phyloP scores from a whole-genome alignment of 2,329 filamentous ascomycete genomes.

The Sarocladium strictum region DNA sequence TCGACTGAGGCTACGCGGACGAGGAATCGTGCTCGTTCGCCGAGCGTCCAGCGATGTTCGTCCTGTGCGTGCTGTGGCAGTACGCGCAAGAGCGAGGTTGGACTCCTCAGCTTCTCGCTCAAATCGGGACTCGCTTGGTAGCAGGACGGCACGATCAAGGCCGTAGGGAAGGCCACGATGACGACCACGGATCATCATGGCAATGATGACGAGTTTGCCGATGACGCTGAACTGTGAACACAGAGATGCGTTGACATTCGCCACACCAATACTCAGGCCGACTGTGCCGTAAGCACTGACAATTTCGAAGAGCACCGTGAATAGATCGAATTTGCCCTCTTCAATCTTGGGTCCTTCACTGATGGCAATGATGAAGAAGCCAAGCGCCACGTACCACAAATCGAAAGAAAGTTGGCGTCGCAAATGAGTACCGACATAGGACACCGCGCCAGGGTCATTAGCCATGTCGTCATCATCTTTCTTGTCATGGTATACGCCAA shows the following conservation, averaged over 20 bases:
- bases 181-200: slow-evolving; percentile 64
- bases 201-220: slow-evolving; percentile 63
- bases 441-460: slow-evolving; percentile 48
- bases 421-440: slow-evolving; percentile 86
- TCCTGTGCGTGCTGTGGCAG: slow-evolving; percentile 27
- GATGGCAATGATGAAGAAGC: slow-evolving; percentile 88
- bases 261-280: slow-evolving; percentile 80
- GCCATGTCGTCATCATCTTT: slow-evolving; percentile 40
- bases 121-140: slow-evolving; percentile 52
- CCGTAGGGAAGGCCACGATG: slow-evolving; percentile 65
- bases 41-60: slow-evolving; percentile 20
- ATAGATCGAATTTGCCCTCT: slow-evolving; percentile 58
- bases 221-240: slow-evolving; percentile 73
- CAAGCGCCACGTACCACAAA: slow-evolving; percentile 92
- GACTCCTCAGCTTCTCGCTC: slow-evolving; percentile 45
- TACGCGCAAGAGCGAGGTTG: slow-evolving; percentile 31
- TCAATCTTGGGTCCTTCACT: slow-evolving; percentile 71
- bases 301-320: slow-evolving; percentile 73
- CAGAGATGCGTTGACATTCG: slow-evolving; percentile 70
- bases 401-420: slow-evolving; percentile 93
- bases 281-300: slow-evolving; percentile 93
- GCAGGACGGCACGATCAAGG: slow-evolving; percentile 54
- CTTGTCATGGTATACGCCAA: slow-evolving; percentile 63
- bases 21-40: slow-evolving; percentile 21
- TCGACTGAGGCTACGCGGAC: slow-evolving; percentile 31